These are phyloP conservation scores for Ceratocystis eucalypticola DNA, from an alignment of 2,329 filamentous ascomycete genomes.

Conservation along the genomic window DNA sequence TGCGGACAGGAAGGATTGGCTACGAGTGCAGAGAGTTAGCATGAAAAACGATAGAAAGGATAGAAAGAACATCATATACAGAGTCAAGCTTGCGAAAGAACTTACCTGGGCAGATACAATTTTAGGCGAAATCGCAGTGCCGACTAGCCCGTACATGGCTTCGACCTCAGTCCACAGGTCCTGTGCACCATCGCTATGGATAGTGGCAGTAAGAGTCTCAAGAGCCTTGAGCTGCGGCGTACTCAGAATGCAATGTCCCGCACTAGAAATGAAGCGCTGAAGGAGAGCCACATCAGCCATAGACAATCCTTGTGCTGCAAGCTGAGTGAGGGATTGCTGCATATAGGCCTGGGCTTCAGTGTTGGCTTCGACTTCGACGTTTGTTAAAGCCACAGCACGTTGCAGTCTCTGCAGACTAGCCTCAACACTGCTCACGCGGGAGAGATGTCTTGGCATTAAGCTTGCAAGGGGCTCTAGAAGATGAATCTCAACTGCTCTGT, in stretches of 20 bases:
- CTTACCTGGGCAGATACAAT: conserved; percentile 32
- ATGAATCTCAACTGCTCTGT: conserved; percentile 82
- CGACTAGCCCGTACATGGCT: conserved; percentile 27
- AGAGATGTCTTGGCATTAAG: conserved; percentile 25
- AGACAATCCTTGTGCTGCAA: conserved; percentile 18
- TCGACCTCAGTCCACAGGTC: conserved; percentile 25
- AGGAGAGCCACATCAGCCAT: conserved; percentile 19
- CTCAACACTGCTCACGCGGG: conserved; percentile 36
- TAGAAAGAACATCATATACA: conserved; percentile 11
- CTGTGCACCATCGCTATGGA: conserved; percentile 14
- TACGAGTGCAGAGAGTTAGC: conserved; percentile 23
- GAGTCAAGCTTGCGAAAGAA: conserved; percentile 16
- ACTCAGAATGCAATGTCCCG: neutral
- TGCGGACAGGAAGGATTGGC: conserved; percentile 47
- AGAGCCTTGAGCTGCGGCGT: conserved; percentile 9
- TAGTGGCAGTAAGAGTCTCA: neutral
- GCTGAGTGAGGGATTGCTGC: conserved; percentile 4
- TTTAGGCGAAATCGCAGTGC: conserved; percentile 20
- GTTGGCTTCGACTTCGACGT: neutral
- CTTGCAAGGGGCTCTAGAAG: conserved; percentile 38
- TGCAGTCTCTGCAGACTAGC: conserved; percentile 37
- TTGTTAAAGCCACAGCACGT: conserved; percentile 19
- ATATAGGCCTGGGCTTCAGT: neutral
- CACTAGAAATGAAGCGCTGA: conserved; percentile 18
- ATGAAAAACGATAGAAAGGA: neutral